Base-by-base conservation (phyloP, 345 rosid genomes). In the Passiflora organensis region DNA sequence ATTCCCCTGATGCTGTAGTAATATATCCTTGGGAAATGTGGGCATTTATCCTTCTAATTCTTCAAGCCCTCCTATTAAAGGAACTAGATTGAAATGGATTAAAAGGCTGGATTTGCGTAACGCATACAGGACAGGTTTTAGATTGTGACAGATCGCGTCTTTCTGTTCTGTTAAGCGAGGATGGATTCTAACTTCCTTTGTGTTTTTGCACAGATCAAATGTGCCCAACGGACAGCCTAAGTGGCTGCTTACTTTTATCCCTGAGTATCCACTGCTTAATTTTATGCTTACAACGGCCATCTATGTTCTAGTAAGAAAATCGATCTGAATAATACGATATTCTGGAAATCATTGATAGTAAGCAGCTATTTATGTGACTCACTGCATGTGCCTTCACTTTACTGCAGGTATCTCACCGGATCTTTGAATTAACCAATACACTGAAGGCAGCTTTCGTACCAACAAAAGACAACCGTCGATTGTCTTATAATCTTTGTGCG, bases 261-360 rank as follows among this genome's bases (percentile, higher is more conserved):
- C 99, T 4, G 89, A 78, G 68, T 84, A 82, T 69, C 99, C 99
- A 8, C 17, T 89, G 77, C 85, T 93, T 12, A 93, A 93, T 71
- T 93, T 93, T 74, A 82, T 93, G 96, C 89, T 89, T 68, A 89
- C 89, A 42, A 89, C 97, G 41, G 85, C 96, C 1, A 82, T 93
- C 51, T 89, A 93, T 50, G 51, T 89, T 63, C 71, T 93, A 22
- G 99, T 89, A 75, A 76, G 94, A 51, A 54, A 51, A 54, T 6
- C 39, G 45, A 41, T 32, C 58, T 32, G 15, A 21, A 15, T 42
- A 8, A 11, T 34, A 5, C 18, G 17, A 36, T 46, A 36, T 24
- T 54, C 11, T 13, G 14, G 34, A 44, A 44, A 22, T n/a, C 18
- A 44, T 10, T 10, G 16, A 13, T 20, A 32, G 28, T 22, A 36